Evolutionary conservation across 2,329 filamentous ascomycete species (phyloP).

Genomic region (Teratosphaeria pseudoeucalypti): DNA sequence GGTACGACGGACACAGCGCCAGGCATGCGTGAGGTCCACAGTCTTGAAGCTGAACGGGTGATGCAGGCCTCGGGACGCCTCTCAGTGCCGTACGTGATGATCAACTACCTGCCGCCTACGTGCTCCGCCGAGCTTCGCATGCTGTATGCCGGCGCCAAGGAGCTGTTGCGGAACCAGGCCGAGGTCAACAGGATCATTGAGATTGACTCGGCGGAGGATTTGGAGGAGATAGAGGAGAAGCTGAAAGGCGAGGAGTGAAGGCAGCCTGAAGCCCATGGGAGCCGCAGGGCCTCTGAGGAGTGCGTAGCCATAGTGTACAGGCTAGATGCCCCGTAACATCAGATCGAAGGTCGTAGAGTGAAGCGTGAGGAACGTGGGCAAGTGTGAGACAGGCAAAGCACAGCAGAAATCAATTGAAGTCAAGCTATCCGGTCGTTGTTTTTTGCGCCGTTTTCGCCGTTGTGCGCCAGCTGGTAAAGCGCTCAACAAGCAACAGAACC

Average conservation of each 20-base stretch:
- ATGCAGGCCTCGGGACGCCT: slow-evolving; percentile 66
- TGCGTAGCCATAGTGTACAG: background rate
- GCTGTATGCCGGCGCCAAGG: slow-evolving; percentile 92
- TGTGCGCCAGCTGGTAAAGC: background rate
- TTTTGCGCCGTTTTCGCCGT: background rate
- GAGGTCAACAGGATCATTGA: slow-evolving; percentile 86
- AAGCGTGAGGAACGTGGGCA: too few relatives aligned
- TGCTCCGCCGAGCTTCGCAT: slow-evolving; percentile 81
- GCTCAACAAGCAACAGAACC: background rate
- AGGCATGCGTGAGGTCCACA: background rate
- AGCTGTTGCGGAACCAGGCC: slow-evolving; percentile 85
- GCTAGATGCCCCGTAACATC: background rate
- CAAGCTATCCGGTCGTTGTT: background rate
- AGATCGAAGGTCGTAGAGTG: background rate
- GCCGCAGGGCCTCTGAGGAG: too few relatives aligned
- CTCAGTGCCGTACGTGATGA: slow-evolving; percentile 83
- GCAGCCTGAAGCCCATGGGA: background rate
- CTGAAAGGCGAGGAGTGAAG: slow-evolving; percentile 35
- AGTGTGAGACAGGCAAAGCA: background rate
- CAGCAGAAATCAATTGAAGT: background rate
- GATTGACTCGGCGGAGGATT: slow-evolving; percentile 66
- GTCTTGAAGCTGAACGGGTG: background rate
- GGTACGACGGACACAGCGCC: slow-evolving; percentile 40
- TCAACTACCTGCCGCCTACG: slow-evolving; percentile 90
- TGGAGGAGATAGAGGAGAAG: slow-evolving; percentile 69